Evolutionary conservation across 2,329 filamentous ascomycete genomes (phyloP).

Genomic region (Furcasterigmium furcatum): DNA sequence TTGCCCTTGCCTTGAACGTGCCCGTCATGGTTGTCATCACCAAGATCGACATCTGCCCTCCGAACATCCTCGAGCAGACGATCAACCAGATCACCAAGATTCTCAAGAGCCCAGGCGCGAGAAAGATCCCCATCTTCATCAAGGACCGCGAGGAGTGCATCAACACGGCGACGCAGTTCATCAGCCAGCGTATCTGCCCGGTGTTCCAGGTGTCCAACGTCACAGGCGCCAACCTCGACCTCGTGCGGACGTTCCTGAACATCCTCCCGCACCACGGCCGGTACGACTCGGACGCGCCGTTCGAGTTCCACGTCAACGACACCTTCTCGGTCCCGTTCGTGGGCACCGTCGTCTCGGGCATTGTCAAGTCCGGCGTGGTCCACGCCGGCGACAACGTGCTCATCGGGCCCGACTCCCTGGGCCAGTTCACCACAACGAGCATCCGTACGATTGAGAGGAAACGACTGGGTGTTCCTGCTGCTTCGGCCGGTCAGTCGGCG

Average conservation of each 20-base stretch:
- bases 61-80: constrained; percentile 91
- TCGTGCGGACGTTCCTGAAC: constrained; percentile 90
- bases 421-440: constrained; percentile 82
- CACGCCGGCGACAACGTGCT: constrained; percentile 89
- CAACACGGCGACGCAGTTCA: constrained; percentile 93
- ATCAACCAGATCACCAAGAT: constrained; percentile 89
- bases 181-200: constrained; percentile 91
- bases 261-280: constrained; percentile 92
- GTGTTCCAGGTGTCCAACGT: constrained; percentile 99
- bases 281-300: constrained; percentile 82
- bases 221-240: constrained; percentile 84
- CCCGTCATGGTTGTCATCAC: constrained; percentile 97
- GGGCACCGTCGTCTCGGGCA: constrained; percentile 91
- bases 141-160: constrained; percentile 88
- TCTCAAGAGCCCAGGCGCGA: constrained; percentile 86
- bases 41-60: constrained; percentile 97
- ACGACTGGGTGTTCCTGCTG: constrained; percentile 81
- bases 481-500: constrained; percentile 87
- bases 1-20: constrained; percentile 90
- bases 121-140: constrained; percentile 95
- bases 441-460: constrained; percentile 95
- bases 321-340: constrained; percentile 98
- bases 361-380: constrained; percentile 83
- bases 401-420: constrained; percentile 85
- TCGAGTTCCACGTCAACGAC: constrained; percentile 95